phyloP scores from a whole-genome alignment of 2,329 filamentous ascomycete genomes.

The Blastomyces silverae region DNA sequence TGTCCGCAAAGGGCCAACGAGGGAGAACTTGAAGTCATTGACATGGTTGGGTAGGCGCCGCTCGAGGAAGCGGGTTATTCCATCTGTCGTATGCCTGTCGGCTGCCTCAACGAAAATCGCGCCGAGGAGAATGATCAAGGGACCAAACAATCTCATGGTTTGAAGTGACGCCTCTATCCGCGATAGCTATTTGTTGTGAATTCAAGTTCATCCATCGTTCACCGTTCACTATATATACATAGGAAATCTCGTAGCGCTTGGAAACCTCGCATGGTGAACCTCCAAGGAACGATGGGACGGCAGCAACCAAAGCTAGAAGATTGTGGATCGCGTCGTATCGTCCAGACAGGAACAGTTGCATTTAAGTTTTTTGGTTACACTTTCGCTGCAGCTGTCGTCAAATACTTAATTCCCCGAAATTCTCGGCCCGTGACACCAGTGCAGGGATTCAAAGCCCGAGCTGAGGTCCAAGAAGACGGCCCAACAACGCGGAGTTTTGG shows the following conservation, averaged over 20 bases:
- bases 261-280: not conserved
- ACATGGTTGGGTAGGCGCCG: constrained; percentile 25
- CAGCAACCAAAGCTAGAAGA: not conserved
- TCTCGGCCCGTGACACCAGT: not conserved
- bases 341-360: not conserved
- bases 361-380: not conserved
- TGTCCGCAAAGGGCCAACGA: constrained; percentile 18
- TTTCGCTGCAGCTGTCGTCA: not conserved
- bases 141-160: not conserved
- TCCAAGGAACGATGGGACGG: not conserved
- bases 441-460: not conserved
- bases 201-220: not conserved
- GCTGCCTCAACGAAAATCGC: not conserved
- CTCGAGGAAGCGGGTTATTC: constrained; percentile 25
- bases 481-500: not conserved
- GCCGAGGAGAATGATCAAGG: not conserved
- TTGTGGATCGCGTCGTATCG: not conserved
- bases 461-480: not conserved
- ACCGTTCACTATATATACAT: not conserved
- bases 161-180: not conserved
- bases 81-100: constrained; percentile 21
- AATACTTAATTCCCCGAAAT: not conserved
- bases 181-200: not conserved
- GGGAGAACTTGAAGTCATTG: constrained; percentile 22
- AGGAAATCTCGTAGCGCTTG: not conserved